Evolutionary conservation across 1,139 yeast genomes (phyloP), one percentile per base, ranked within the genome.

Genomic region (Sugiyamaella sp.): DNA sequence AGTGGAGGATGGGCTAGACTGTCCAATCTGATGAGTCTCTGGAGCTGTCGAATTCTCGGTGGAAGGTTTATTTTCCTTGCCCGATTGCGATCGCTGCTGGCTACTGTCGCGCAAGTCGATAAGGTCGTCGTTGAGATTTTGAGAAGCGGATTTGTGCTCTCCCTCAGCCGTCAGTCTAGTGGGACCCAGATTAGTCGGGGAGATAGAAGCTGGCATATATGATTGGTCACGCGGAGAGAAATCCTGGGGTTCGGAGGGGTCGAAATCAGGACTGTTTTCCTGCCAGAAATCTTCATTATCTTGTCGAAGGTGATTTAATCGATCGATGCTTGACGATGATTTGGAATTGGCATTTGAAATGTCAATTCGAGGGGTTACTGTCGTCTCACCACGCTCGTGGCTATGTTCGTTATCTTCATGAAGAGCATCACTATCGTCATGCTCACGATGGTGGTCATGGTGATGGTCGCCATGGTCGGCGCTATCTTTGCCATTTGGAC

Each of bases 201-300:
- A 44, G 9, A 44, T 44, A 10, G 51, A 40, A 10, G 51, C 16
- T 4, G 51, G 51, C 51, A 48, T 48, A 39, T 48, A 48, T 12
- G 51, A 48, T 2, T 46, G 51, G n/a, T 46, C 54, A 20, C 68
- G 65, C 1, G 75, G 74, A 2, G 83, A 77, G 63, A 83, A 84
- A 60, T 72, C 81, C 59, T 83, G 88, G 0, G 88, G 88, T 61
- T 82, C 88, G 10, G 84, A 77, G 0, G 88, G 88, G 63, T 84
- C 82, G 65, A 83, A 82, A 49, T 73, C 77, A 17, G 68, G 63
- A 27, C 50, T 46, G n/a, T 55, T 54, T 29, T 62, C 52, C 17
- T 46, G 33, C 48, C 59, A 43, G 5, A 46, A 12, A 46, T 46
- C 50, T 40, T 27, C 80, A 76, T 1, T 78, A 43, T 27, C 80